These are phyloP conservation scores for Camellia lanceoleosa DNA, from an alignment of 148 eudicot species.

Conservation along the genomic window DNA sequence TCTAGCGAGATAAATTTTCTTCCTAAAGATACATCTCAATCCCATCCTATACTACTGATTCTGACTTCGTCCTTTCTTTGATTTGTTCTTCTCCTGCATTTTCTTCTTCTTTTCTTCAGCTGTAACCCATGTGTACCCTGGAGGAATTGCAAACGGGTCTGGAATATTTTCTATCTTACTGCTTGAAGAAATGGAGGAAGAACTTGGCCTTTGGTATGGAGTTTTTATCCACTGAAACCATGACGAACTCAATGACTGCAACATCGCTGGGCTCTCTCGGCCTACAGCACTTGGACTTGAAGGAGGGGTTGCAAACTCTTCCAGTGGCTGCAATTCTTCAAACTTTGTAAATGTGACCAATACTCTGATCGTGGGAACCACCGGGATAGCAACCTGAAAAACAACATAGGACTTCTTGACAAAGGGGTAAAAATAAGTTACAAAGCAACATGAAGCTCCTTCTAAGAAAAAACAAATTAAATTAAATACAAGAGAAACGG, in stretches of 20 bases:
- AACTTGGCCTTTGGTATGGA: conserved; percentile 18
- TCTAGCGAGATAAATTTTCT: background rate
- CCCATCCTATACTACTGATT: conserved; percentile 17
- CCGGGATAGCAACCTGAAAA: conserved; percentile 81
- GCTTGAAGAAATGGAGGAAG: conserved; percentile 13
- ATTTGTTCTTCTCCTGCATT: conserved; percentile 59
- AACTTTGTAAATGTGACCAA: conserved; percentile 84
- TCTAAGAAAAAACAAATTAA: background rate
- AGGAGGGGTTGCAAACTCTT: conserved; percentile 89
- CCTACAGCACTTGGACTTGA: conserved; percentile 61
- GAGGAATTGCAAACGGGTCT: conserved; percentile 78
- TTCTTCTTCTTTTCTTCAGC: conserved; percentile 75
- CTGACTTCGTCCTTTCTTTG: conserved; percentile 43
- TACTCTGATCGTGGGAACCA: conserved; percentile 80
- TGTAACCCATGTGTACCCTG: conserved; percentile 68
- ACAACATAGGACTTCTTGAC: background rate
- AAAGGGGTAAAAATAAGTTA: background rate
- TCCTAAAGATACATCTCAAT: background rate
- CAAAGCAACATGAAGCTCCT: background rate
- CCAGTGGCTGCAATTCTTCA: conserved; percentile 73
- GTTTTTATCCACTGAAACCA: conserved; percentile 28
- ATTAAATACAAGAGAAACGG: background rate
- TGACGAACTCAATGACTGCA: conserved; percentile 35
- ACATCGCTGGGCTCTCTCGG: conserved; percentile 34
- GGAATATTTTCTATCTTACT: conserved; percentile 42